Percentiles rank a stretch among this genome's conserved stretches.
Conservation (phyloP, 441 rosid genomes). For the Brassica balearica region DNA sequence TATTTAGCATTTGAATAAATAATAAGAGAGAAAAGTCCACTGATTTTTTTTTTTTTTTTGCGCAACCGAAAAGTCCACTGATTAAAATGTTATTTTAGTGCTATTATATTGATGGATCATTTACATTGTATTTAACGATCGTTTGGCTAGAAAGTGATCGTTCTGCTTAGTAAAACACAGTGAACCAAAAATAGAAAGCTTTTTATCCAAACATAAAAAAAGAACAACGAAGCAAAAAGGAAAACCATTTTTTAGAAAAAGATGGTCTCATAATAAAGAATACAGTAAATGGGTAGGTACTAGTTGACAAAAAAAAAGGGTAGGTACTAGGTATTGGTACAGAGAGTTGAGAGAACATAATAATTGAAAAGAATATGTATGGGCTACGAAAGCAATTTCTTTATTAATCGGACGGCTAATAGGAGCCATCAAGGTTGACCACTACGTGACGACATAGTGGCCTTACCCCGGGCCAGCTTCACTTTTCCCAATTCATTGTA, state of each 20-base stretch:
- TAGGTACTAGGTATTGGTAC: conserved; percentile 38
- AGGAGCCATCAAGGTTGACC: conserved; percentile 46
- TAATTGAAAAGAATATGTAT: conserved; percentile 21
- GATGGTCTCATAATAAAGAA: neutral
- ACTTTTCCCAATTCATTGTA: conserved; percentile 24
- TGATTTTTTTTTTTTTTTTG: too few relatives aligned
- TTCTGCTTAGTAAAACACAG: neutral
- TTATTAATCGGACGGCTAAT: conserved; percentile 42
- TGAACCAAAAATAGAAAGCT: neutral
- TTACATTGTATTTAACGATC: conserved; percentile 1
- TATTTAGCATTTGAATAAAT: too few relatives aligned
- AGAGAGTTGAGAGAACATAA: conserved; percentile 7
- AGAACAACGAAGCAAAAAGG: neutral
- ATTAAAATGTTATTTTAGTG: neutral
- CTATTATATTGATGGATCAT: neutral
- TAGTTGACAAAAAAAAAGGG: conserved; percentile 8
- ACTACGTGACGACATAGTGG: conserved; percentile 39
- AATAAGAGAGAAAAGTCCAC: too few relatives aligned
- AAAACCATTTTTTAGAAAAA: neutral
- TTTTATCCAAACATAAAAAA: neutral
- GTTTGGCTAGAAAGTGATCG: neutral
- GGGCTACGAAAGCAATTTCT: conserved; percentile 26
- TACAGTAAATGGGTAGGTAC: conserved; percentile 37
- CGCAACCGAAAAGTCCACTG: too few relatives aligned
- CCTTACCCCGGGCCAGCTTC: conserved; percentile 37